Conservation (phyloP, 208 protist genomes). For the Acanthamoeba triangularis region DNA sequence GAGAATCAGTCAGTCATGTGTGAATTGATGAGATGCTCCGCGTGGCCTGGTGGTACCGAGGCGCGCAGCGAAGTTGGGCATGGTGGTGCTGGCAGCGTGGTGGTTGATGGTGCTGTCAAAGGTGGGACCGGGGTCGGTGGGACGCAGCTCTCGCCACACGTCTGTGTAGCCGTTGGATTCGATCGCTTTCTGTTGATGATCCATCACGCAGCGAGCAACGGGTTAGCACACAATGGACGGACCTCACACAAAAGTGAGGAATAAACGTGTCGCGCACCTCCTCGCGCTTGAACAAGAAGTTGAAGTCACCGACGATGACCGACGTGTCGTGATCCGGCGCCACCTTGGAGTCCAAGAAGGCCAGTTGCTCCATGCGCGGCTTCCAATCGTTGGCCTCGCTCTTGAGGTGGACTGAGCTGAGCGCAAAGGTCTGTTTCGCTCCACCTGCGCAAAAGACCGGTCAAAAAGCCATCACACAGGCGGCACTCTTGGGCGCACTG, state of each 20-base stretch:
- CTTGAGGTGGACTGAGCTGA: not conserved
- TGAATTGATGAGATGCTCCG: too few relatives aligned
- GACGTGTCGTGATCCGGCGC: not conserved
- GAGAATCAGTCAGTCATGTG: not conserved
- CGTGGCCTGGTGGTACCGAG: not conserved
- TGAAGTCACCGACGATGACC: not conserved
- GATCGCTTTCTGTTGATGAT: not conserved
- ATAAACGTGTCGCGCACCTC: too few relatives aligned
- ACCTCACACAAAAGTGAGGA: too few relatives aligned
- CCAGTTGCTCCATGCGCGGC: not conserved
- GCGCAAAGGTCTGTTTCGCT: not conserved
- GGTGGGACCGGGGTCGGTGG: not conserved
- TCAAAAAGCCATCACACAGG: too few relatives aligned
- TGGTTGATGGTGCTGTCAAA: not conserved
- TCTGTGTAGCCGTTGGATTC: not conserved
- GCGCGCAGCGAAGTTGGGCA: not conserved
- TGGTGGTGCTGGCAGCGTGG: not conserved
- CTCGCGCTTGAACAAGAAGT: conserved; percentile 12
- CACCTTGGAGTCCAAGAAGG: not conserved
- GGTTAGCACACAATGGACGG: too few relatives aligned
- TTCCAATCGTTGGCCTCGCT: conserved; percentile 45
- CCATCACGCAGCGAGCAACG: too few relatives aligned
- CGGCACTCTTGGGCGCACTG: too few relatives aligned
- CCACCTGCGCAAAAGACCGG: too few relatives aligned
- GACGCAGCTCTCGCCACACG: not conserved